Conservation (phyloP, 164 flowering plant genomes). For the Liriodendron chinense region DNA sequence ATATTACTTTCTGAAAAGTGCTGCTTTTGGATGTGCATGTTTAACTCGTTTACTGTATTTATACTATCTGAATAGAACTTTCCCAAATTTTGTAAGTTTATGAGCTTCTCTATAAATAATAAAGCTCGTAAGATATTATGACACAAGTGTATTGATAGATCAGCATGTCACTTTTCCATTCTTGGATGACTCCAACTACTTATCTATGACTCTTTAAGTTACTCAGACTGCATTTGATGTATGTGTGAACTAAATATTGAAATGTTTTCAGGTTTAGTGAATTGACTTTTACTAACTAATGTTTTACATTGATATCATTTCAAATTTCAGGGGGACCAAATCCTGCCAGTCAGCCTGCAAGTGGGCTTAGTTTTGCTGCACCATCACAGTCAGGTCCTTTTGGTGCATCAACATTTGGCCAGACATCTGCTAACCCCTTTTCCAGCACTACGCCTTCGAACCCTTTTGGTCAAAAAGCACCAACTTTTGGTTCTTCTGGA, state of each 20-base stretch:
- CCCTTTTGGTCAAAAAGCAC: constrained; percentile 57
- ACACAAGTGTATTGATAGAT: too few relatives aligned
- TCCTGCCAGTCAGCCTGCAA: constrained; percentile 64
- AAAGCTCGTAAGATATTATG: too few relatives aligned
- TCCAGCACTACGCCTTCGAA: constrained; percentile 53
- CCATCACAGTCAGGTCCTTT: constrained; percentile 49
- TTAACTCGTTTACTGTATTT: too few relatives aligned
- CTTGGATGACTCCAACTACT: background rate
- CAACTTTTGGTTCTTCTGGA: constrained; percentile 38
- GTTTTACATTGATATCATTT: constrained; percentile 2
- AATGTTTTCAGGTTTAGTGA: background rate
- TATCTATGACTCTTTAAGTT: too few relatives aligned
- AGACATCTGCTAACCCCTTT: constrained; percentile 63
- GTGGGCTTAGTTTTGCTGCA: constrained; percentile 42
- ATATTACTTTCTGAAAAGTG: too few relatives aligned
- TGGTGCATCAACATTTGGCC: constrained; percentile 55
- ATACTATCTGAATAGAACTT: too few relatives aligned
- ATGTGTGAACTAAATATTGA: background rate
- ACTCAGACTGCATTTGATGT: too few relatives aligned
- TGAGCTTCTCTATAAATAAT: too few relatives aligned
- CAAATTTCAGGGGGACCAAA: constrained; percentile 71
- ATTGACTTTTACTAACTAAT: background rate
- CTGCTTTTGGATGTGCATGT: too few relatives aligned
- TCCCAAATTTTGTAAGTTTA: too few relatives aligned
- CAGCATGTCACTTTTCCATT: background rate